A percentile compares a stretch with the other conserved stretches of the same genome.
Conservation (phyloP, 106 monocot genomes). For the Dendrobium nobile region DNA sequence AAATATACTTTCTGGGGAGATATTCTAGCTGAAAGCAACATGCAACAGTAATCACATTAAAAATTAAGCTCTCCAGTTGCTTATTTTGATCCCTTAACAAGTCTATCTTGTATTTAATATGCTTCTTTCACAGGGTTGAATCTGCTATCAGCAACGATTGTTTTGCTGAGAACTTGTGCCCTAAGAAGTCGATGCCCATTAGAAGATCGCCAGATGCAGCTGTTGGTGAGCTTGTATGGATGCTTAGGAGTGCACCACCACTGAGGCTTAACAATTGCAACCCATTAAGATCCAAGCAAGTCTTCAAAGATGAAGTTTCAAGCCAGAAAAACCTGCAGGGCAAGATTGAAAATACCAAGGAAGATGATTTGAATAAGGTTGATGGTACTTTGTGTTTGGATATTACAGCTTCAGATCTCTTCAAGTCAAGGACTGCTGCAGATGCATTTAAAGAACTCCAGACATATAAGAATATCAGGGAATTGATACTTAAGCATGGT, state of each 20-base stretch:
- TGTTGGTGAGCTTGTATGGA: constrained; percentile 55
- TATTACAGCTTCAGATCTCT: constrained; percentile 20
- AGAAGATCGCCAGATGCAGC: constrained; percentile 52
- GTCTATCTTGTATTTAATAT: not conserved
- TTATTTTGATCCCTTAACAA: not conserved
- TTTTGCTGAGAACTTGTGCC: constrained; percentile 1
- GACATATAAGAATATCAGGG: constrained; percentile 46
- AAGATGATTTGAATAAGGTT: constrained; percentile 4
- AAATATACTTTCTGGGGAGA: not conserved
- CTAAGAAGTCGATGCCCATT: not conserved
- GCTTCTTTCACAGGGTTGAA: not conserved
- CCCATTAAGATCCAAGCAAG: not conserved
- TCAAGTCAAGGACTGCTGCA: constrained; percentile 44
- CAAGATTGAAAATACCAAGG: not conserved
- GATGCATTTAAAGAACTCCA: constrained; percentile 66
- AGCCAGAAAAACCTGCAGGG: constrained; percentile 1
- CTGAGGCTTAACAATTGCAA: constrained; percentile 23
- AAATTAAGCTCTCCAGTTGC: not conserved
- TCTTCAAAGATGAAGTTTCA: constrained; percentile 3
- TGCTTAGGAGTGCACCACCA: constrained; percentile 55
- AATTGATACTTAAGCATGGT: constrained; percentile 34
- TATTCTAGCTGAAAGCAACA: not conserved
- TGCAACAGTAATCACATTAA: not conserved
- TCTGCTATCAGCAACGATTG: not conserved
- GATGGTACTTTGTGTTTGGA: constrained; percentile 3